phyloP scores from a whole-genome alignment of 1,139 yeast genomes.

The Yamadazyma atlantica region DNA sequence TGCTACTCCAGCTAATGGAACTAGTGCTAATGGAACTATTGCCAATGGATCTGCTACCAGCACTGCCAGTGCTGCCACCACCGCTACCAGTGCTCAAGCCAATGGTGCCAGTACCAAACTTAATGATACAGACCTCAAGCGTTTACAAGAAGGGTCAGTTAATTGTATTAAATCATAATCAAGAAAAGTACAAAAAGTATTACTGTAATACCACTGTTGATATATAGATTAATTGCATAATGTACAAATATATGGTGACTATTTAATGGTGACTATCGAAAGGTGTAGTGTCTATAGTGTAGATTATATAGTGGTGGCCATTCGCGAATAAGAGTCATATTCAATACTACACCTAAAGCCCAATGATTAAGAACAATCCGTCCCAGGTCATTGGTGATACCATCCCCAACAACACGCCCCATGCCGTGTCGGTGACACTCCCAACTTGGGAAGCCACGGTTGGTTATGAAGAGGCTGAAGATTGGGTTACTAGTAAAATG shows the following conservation, averaged over 20 bases:
- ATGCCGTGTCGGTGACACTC: slow-evolving; percentile 89
- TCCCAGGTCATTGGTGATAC: slow-evolving; percentile 70
- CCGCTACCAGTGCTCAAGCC: slow-evolving; percentile 16
- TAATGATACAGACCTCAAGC: slow-evolving; percentile 39
- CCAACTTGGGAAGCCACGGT: slow-evolving; percentile 95
- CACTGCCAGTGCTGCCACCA: slow-evolving; percentile 14
- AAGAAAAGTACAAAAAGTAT: too few relatives aligned
- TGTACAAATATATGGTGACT: neutral
- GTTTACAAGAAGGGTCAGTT: slow-evolving; percentile 68
- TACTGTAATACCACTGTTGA: neutral
- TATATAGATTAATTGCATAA: slow-evolving; percentile 4
- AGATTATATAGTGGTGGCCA: too few relatives aligned
- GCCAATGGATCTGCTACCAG: slow-evolving; percentile 23
- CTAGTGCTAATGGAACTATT: neutral
- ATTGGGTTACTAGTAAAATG: slow-evolving; percentile 81
- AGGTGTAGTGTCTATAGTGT: too few relatives aligned
- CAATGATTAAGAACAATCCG: slow-evolving; percentile 17
- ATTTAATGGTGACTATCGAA: too few relatives aligned
- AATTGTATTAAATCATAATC: slow-evolving; percentile 60
- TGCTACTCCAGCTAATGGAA: too few relatives aligned
- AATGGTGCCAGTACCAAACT: slow-evolving; percentile 11
- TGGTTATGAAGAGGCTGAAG: slow-evolving; percentile 88
- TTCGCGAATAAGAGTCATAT: too few relatives aligned
- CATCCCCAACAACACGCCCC: slow-evolving; percentile 85
- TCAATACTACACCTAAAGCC: neutral